Base-by-base conservation (phyloP, 257 asterid species). In the Solanum appendiculatum region DNA sequence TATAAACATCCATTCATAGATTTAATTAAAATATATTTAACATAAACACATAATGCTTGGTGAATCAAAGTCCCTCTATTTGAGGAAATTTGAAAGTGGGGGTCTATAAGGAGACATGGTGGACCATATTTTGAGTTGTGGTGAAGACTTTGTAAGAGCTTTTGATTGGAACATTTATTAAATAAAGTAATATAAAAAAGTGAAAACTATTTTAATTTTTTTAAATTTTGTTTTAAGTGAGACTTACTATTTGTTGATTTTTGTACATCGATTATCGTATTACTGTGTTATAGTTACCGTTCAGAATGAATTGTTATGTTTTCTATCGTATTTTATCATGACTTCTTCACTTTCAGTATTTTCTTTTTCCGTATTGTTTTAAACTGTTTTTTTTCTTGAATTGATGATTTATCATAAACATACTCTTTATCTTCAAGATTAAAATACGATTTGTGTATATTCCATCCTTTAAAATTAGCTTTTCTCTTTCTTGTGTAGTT, bases 111-210 rank as follows among this genome's bases (percentile, higher is more conserved):
- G 93, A 87, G 98, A 92, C 95, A 93, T 69, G 90, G 94, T 91
- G 95, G 98, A 94, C 36, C 97, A 88, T 85, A 86, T 63, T 88
- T 92, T 89, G 94, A 92, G 97, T 91, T 93, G 94, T 73, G 90
- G 91, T 90, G 93, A 93, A 92, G 98, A 92, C 96, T 93, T 94
- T 89, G 70, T 85, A 64, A 92, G 87, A 82, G 84, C 81, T 86
- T 90, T 86, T 89, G 88, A 92, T 93, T 90, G 88, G 72, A 81
- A 77, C 83, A 60, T 40, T 11, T 86, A 51, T n/a, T n/a, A n/a
- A n/a, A n/a, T n/a, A n/a, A 27, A 20, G 10, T 37, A 7, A 82
- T 48, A 33, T 5, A 78, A 27, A 4, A 46, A 18, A 2, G 11
- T 12, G 20, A 11, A 10, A 1, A 1, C 10, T 5, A 73, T 39